Evolutionary conservation across 1,284 basidiomycete genomes (phyloP).

Genomic region (Boletus albobrunnescens): DNA sequence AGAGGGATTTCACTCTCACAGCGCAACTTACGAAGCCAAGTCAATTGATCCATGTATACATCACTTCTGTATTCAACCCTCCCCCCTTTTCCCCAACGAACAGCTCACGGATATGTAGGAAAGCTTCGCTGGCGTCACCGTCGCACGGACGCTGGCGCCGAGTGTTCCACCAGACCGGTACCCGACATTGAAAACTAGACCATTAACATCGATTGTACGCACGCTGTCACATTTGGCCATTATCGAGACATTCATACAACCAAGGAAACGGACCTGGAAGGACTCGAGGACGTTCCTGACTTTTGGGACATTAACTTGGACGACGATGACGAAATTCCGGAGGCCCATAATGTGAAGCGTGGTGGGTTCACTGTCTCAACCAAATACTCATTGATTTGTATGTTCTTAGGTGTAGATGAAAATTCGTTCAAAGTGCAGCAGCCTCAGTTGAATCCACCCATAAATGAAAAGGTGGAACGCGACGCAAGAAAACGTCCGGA

Average conservation of each 20-base stretch:
- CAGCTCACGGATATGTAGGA: conserved; percentile 47
- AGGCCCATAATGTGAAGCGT: conserved; percentile 5
- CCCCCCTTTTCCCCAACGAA: neutral
- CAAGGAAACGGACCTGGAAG: conserved; percentile 61
- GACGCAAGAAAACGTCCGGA: conserved; percentile 38
- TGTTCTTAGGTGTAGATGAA: conserved; percentile 3
- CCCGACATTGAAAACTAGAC: conserved; percentile 68
- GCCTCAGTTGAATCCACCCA: neutral
- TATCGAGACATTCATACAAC: conserved; percentile 5
- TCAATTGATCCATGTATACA: conserved; percentile 58
- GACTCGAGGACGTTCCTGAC: conserved; percentile 59
- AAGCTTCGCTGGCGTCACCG: conserved; percentile 57
- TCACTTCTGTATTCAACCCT: conserved; percentile 52
- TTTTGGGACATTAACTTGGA: conserved; percentile 60
- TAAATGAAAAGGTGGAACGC: conserved; percentile 6
- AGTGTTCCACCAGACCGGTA: conserved; percentile 50
- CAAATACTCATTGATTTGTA: neutral
- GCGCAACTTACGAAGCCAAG: conserved; percentile 67
- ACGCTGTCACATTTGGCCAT: neutral
- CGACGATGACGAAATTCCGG: conserved; percentile 16
- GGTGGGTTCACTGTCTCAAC: conserved; percentile 5
- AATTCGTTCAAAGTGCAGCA: neutral
- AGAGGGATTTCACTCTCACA: conserved; percentile 55
- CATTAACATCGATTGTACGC: conserved; percentile 52
- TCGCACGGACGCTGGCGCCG: conserved; percentile 54